Conservation (phyloP, 805 yeast genomes). For the Starmerella floris region DNA sequence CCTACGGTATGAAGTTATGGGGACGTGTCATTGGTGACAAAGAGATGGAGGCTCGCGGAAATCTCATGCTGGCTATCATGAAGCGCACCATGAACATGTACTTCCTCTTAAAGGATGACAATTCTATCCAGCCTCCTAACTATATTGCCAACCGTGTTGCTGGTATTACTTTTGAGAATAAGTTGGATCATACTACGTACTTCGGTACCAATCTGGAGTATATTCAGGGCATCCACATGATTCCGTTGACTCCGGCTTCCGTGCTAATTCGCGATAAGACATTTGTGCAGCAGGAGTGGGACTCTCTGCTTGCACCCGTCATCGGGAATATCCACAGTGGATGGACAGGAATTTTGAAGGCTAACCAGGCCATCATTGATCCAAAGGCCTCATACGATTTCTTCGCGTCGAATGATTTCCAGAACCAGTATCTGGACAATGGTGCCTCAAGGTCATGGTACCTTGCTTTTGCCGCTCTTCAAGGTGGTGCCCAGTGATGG, state of each 20-base stretch:
- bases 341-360: slow-evolving; percentile 59
- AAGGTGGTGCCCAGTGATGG: slow-evolving; percentile 19
- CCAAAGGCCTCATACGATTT: slow-evolving; percentile 50
- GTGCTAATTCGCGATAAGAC: slow-evolving; percentile 39
- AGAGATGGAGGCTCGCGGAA: slow-evolving; percentile 44
- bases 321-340: slow-evolving; percentile 34
- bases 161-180: slow-evolving; percentile 70
- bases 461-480: slow-evolving; percentile 49
- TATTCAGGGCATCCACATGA: slow-evolving; percentile 72
- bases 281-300: slow-evolving; percentile 50
- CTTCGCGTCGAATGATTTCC: slow-evolving; percentile 45
- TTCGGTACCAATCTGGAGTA: slow-evolving; percentile 53
- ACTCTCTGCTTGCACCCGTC: slow-evolving; percentile 34
- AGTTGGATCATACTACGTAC: slow-evolving; percentile 60
- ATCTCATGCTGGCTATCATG: slow-evolving; percentile 47
- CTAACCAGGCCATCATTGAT: slow-evolving; percentile 62
- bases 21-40: slow-evolving; percentile 44
- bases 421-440: slow-evolving; percentile 47
- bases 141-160: slow-evolving; percentile 51
- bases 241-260: slow-evolving; percentile 56
- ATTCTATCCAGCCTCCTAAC: slow-evolving; percentile 40
- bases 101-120: slow-evolving; percentile 39
- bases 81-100: slow-evolving; percentile 43
- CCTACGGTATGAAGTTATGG: slow-evolving; percentile 64
- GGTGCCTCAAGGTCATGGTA: slow-evolving; percentile 88